A percentile compares a stretch with the other conserved stretches of the same genome.
phyloP scores from a whole-genome alignment of 2,329 filamentous ascomycete genomes.

The Fusarium palustre region DNA sequence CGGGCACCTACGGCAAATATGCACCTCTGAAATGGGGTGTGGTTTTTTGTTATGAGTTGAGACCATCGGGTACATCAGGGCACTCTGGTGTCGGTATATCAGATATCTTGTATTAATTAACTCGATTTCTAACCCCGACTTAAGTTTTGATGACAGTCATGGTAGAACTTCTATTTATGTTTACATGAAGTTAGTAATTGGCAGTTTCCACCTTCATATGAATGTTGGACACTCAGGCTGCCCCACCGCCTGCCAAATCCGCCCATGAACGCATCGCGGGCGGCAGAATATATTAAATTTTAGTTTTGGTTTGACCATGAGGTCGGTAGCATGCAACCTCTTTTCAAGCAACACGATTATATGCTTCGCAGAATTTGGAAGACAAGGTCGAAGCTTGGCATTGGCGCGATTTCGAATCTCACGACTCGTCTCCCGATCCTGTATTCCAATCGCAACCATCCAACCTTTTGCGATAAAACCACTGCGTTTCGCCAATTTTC shows the following conservation, averaged over 20 bases:
- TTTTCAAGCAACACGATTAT: slow-evolving; percentile 32
- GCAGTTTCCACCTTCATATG: not conserved
- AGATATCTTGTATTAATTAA: no score
- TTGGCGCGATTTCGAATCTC: slow-evolving; percentile 15
- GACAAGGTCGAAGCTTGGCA: slow-evolving; percentile 36
- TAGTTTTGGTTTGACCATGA: slow-evolving; percentile 22
- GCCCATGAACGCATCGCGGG: not conserved
- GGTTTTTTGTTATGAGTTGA: no score
- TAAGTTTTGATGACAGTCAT: not conserved
- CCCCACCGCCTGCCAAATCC: slow-evolving; percentile 16
- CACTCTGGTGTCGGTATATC: not conserved
- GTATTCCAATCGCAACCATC: slow-evolving; percentile 4
- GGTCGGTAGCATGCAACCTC: slow-evolving; percentile 28
- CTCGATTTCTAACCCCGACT: no score
- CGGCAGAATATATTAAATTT: slow-evolving; percentile 36
- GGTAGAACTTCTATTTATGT: not conserved
- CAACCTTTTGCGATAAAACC: slow-evolving; percentile 8
- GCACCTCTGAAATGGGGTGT: not conserved
- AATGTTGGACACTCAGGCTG: no score
- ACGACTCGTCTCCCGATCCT: not conserved
- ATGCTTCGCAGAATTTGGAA: slow-evolving; percentile 32
- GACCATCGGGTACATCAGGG: no score
- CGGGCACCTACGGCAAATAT: no score
- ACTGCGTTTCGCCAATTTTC: slow-evolving; percentile 32
- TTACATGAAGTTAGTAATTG: not conserved